phyloP scores from a whole-genome alignment of 495 filamentous ascomycete genomes.

The Stereocaulon alpinum region DNA sequence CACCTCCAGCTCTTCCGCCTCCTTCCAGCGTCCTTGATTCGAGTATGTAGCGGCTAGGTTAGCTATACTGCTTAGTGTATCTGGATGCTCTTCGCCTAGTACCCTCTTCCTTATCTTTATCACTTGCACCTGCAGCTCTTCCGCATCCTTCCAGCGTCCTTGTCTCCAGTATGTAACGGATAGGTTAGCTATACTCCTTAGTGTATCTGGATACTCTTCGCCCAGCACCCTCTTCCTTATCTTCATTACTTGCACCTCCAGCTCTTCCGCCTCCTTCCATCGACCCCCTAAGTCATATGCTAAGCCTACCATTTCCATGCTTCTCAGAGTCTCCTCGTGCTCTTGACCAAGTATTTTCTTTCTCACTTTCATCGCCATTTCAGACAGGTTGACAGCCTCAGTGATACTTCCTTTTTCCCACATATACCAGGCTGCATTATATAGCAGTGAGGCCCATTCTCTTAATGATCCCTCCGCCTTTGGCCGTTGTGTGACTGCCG shows the following conservation, averaged over 20 bases:
- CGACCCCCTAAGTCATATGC: constrained; percentile 22
- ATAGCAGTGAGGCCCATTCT: constrained; percentile 26
- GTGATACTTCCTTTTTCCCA: constrained; percentile 18
- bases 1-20: constrained; percentile 15
- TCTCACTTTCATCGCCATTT: background rate
- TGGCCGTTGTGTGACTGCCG: constrained; percentile 11
- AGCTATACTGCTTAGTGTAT: constrained; percentile 24
- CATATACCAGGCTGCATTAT: constrained; percentile 27
- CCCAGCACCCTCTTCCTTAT: constrained; percentile 18
- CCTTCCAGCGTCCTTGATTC: constrained; percentile 2
- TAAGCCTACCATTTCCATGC: constrained; percentile 15
- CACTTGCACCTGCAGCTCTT: constrained; percentile 18
- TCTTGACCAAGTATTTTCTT: constrained; percentile 9
- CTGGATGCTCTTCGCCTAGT: too few species aligned
- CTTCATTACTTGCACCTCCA: constrained; percentile 18
- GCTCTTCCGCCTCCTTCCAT: constrained; percentile 25
- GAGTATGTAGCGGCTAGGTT: constrained; percentile 21
- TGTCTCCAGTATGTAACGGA: background rate
- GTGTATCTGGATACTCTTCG: too few species aligned
- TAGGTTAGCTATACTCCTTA: background rate
- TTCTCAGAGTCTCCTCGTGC: constrained; percentile 20
- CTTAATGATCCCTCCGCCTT: constrained; percentile 14
- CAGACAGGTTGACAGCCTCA: constrained; percentile 21
- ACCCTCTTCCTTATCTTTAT: constrained; percentile 19
- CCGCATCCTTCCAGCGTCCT: constrained; percentile 22